Evolutionary conservation across 108 stramenopile species (phyloP), one percentile per base, ranked within the genome.

Genomic region (Nitzschia sp.): DNA sequence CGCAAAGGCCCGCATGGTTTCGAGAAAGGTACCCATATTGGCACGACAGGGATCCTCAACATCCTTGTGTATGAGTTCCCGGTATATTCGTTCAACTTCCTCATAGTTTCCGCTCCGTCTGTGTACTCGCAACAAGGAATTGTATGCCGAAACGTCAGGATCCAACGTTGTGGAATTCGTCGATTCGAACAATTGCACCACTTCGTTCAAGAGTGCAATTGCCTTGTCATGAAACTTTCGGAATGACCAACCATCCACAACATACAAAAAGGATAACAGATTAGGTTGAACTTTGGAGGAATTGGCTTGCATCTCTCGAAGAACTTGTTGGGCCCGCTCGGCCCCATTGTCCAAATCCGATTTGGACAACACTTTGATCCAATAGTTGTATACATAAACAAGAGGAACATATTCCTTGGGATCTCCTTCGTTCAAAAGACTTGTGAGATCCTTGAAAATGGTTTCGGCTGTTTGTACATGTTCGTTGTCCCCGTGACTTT

Each of bases 171-270:
- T 62, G 25, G 65, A 56, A 24, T 25, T 40, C 12, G 72, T 73
- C 10, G 52, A 7, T 40, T 71, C 52, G 37, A 59, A 72, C 10
- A 56, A 58, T 52, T 70, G 11, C 29, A 55, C 37, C 41, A 78
- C 56, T 26, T 55, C 41, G n/a, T 73, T 38, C 34, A 70, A 51
- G 6, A 80, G 34, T 41, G 48, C 56, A 25, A 67, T 21, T 6
- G 67, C 83, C 58, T 79, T 72, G 26, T 55, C 63, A 10, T 75
- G 69, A 25, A 70, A 34, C 11, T 70, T 63, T 25, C 75, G 57
- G 55, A 67, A 72, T 10, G 78, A 75, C 72, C 75, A 83, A 7
- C 75, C 83, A 53, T 79, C 78, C 68, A 80, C 77, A 21, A 83
- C 73, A 46, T 71, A 71, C 53, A 67, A 42, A 59, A 74, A 75